Percentiles rank a stretch among this genome's conserved stretches.
phyloP scores from a whole-genome alignment of 2,329 filamentous ascomycete genomes.

The Trichoderma polysporum region DNA sequence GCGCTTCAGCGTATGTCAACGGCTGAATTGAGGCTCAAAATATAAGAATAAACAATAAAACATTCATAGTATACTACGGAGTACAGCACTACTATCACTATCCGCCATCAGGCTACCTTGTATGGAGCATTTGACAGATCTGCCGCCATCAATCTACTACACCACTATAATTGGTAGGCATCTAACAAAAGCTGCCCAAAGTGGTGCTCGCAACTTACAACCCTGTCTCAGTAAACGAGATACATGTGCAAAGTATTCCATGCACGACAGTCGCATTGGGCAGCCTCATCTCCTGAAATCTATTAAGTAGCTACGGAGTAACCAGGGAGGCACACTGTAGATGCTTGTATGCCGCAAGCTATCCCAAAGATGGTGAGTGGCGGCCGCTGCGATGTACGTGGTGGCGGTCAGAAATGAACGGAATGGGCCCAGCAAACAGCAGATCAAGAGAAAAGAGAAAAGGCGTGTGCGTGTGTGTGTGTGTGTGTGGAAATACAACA shows the following conservation, averaged over 20 bases:
- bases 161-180: background rate
- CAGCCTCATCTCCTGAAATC: background rate
- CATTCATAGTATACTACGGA: background rate
- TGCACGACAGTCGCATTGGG: background rate
- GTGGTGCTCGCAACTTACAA: background rate
- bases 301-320: background rate
- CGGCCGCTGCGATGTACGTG: background rate
- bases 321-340: too few species aligned
- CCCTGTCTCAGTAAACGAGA: background rate
- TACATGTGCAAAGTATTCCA: background rate
- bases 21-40: background rate
- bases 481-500: background rate
- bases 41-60: background rate
- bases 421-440: background rate
- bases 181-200: background rate
- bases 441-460: background rate
- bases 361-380: background rate
- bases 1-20: background rate
- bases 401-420: constrained; percentile 5
- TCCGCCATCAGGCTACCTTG: background rate
- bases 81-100: background rate
- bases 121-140: background rate
- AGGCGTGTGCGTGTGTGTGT: background rate
- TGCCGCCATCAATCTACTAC: background rate
- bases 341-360: constrained; percentile 1